Percentiles rank a stretch among this genome's conserved stretches.
Evolutionary conservation across 805 yeast genomes (phyloP).

Genomic region (Lipomyces yamadae): DNA sequence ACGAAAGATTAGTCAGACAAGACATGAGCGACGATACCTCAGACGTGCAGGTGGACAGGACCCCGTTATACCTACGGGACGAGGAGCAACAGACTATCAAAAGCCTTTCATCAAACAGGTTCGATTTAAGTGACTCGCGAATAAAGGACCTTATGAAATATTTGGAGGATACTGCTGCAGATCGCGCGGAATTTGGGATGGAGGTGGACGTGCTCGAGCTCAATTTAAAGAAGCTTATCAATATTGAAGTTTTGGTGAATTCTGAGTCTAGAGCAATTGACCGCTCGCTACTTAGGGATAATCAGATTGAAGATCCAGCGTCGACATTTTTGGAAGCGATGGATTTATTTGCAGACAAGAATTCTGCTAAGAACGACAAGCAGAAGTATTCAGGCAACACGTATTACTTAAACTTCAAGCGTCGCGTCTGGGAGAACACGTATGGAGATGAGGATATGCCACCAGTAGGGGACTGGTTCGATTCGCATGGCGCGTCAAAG

Average conservation of each 20-base stretch:
- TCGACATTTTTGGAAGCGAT: not conserved
- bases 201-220: constrained; percentile 14
- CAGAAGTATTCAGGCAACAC: constrained; percentile 19
- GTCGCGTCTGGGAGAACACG: constrained; percentile 24
- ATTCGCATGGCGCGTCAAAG: constrained; percentile 10
- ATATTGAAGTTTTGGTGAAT: constrained; percentile 5
- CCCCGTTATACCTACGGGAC: constrained; percentile 7
- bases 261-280: not conserved
- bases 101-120: not conserved
- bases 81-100: not conserved
- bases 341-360: not conserved
- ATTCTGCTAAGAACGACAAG: constrained; percentile 7
- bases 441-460: constrained; percentile 32
- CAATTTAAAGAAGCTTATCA: constrained; percentile 4
- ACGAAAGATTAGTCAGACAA: not conserved
- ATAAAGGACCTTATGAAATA: not conserved
- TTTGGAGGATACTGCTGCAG: constrained; percentile 4
- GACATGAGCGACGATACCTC: not conserved
- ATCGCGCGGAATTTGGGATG: constrained; percentile 8
- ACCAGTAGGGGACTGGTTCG: constrained; percentile 23
- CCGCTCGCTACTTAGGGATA: not conserved
- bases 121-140: not conserved
- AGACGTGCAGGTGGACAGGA: constrained; percentile 3
- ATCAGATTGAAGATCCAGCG: constrained; percentile 16
- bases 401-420: constrained; percentile 10